phyloP scores from a whole-genome alignment of 2,329 filamentous ascomycete genomes.

The Dactylellina sp. region DNA sequence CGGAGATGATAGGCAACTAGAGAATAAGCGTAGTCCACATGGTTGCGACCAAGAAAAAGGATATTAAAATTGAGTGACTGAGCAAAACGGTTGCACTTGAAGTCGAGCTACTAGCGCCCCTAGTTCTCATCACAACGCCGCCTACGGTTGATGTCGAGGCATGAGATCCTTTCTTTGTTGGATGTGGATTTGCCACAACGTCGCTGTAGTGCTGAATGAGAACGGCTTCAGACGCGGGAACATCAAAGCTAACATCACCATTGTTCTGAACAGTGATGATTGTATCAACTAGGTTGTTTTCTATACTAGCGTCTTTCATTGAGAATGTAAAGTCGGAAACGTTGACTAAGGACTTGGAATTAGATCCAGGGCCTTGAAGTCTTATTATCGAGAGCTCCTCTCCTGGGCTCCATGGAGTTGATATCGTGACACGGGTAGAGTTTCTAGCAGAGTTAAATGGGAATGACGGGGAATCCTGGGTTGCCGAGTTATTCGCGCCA shows the following conservation, averaged over 20 bases:
- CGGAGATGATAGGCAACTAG: no score
- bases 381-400: conserved; percentile 36
- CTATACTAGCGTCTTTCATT: conserved; percentile 18
- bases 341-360: conserved; percentile 42
- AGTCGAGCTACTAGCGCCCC: conserved; percentile 9
- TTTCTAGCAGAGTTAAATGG: conserved; percentile 18
- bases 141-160: conserved; percentile 23
- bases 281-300: conserved; percentile 30
- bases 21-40: neutral
- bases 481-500: conserved; percentile 20
- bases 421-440: conserved; percentile 27
- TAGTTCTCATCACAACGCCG: conserved; percentile 33
- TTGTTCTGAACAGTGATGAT: conserved; percentile 34
- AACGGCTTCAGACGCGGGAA: conserved; percentile 37
- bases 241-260: conserved; percentile 29
- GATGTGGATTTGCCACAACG: conserved; percentile 37
- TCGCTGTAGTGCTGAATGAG: conserved; percentile 38
- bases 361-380: conserved; percentile 44
- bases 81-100: no score
- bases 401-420: conserved; percentile 37
- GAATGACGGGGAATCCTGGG: conserved; percentile 15
- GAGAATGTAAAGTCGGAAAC: conserved; percentile 44
- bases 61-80: neutral
- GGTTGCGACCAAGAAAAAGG: neutral
- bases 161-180: conserved; percentile 27